phyloP scores from a whole-genome alignment of 495 filamentous ascomycete species.

The Neurospora discreta region DNA sequence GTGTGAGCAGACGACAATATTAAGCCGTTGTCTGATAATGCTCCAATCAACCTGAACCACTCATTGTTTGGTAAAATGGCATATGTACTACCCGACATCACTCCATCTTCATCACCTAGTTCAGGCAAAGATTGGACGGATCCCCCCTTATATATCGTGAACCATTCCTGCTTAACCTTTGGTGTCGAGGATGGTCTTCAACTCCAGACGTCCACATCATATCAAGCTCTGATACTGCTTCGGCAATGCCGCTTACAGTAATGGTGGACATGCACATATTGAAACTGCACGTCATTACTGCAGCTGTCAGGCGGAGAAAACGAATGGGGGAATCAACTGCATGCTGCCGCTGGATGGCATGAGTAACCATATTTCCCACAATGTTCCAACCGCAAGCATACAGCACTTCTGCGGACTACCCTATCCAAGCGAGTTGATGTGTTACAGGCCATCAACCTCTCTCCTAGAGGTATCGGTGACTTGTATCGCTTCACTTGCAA shows the following conservation, averaged over 20 bases:
- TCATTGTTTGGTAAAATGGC: neutral
- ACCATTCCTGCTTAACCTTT: neutral
- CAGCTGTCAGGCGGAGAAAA: neutral
- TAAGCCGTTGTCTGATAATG: neutral
- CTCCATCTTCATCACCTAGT: neutral
- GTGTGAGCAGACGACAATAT: neutral
- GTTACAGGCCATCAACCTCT: neutral
- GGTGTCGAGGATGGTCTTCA: neutral
- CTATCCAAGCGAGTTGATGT: neutral
- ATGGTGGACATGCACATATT: neutral
- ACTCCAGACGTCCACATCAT: neutral
- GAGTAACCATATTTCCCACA: neutral
- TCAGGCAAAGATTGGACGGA: neutral
- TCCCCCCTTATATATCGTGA: neutral
- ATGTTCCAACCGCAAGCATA: neutral
- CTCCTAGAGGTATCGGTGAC: neutral
- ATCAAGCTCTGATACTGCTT: neutral
- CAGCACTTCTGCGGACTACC: neutral
- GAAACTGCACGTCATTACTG: neutral
- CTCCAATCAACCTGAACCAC: neutral
- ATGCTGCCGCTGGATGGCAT: neutral
- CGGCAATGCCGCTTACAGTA: neutral
- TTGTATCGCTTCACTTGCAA: neutral
- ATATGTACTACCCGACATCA: neutral
- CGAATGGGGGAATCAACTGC: neutral